These are phyloP conservation scores for Chlamydomonas eustigma DNA, from an alignment of 139 green algal species.

Conservation along the genomic window DNA sequence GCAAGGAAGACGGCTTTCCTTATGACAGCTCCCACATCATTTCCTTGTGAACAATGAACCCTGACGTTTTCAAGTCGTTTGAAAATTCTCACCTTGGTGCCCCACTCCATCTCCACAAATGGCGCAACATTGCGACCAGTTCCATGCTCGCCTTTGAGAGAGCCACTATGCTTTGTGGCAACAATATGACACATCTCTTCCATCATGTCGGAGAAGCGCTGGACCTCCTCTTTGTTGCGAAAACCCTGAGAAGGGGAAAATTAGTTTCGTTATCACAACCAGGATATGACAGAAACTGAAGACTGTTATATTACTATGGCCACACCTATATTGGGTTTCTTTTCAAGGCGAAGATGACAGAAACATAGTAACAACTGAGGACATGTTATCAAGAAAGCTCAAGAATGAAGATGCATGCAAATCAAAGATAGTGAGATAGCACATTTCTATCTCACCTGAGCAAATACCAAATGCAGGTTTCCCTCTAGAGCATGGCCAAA, in stretches of 20 bases:
- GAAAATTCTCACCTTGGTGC: constrained; percentile 61
- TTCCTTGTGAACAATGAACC: no score
- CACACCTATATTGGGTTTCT: no score
- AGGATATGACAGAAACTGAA: no score
- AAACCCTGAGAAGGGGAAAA: constrained; percentile 62
- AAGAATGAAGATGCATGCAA: background rate
- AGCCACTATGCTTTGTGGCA: constrained; percentile 89
- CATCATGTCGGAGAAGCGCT: constrained; percentile 92
- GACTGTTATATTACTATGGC: no score
- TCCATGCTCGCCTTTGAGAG: constrained; percentile 91
- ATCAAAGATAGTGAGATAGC: background rate
- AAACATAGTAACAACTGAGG: no score
- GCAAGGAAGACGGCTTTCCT: no score
- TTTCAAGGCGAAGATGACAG: background rate
- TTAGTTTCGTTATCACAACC: no score
- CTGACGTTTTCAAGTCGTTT: no score
- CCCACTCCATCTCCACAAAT: constrained; percentile 99
- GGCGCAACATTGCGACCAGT: constrained; percentile 93
- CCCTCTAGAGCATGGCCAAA: constrained; percentile 97
- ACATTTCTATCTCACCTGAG: constrained; percentile 72
- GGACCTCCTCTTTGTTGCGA: constrained; percentile 86
- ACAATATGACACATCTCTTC: constrained; percentile 97
- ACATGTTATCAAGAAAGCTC: no score
- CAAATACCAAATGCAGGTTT: constrained; percentile 97
- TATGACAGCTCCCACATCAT: no score